Evolutionary conservation across 805 yeast genomes (phyloP), one percentile per base, ranked within the genome.

Genomic region (Zygosaccharomyces gambellarensis): DNA sequence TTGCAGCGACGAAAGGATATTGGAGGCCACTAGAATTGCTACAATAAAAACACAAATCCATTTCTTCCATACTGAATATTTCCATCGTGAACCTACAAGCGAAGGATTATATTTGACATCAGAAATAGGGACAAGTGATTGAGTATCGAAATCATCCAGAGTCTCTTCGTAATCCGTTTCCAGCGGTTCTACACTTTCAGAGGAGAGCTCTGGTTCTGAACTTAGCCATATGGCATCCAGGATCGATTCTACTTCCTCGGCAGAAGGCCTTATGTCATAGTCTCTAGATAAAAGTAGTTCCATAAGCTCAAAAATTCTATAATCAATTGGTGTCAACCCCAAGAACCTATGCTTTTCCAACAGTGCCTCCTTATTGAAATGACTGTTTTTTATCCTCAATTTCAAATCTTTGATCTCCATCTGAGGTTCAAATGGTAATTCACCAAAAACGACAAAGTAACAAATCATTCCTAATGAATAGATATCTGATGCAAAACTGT

Each of bases 391-490:
- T 4, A 78, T 73, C 41, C 71, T 71, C 1, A 46, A 39, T 41
- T 66, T 69, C 46, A 79, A 61, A 21, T 57, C 60, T 11, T 49
- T 41, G 25, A 65, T 56, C 29, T 61, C 58, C 43, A 51, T 43
- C 28, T 53, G 51, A 1, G 68, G 54, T 2, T 58, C 60, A 58
- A 79, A 89, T 0, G 97, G 97, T 36, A 89, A 69, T 31, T 65
- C 68, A 0, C 88, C 86, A 62, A 83, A 85, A 53, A 94, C 82
- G 45, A 89, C 63, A 62, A 78, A 87, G 61, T 85, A 82, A 47
- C 87, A 65, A n/a, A 88, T 84, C 81, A 90, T 77, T 0, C 97
- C 97, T 31, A 90, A 64, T 0, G 95, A 85, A 62, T 86, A 90
- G 47, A 87, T 76, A 65, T 90, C 97, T 25, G 95, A 81, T 34